Evolutionary conservation across 768 basidiomycete species (phyloP), one percentile per base, ranked within the genome.

Genomic region (Leucocoprinus sp.): DNA sequence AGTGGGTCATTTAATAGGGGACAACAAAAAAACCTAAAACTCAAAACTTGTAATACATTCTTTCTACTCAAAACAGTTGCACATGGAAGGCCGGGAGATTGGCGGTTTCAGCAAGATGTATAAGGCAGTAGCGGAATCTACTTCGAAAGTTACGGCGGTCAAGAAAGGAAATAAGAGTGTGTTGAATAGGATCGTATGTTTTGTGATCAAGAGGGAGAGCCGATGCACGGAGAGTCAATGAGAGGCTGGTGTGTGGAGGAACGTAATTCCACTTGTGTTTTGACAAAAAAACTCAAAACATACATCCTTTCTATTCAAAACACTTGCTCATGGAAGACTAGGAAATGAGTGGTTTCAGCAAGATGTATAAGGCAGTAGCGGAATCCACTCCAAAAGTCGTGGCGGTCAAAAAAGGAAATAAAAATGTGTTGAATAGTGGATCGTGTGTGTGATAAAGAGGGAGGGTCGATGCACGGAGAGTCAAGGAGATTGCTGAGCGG

Each of bases 201-300:
- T 76, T 54, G 87, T 95, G 22, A 93, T 87, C 80, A 51, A 68
- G 76, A 48, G 95, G 95, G 12, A 73, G 78, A 36, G 89, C 83
- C 11, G 82, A 95, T 62, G 86, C 91, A 0, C 69, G 71, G 46
- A 66, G 66, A 21, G 78, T 75, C 15, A 75, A 66, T 26, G 39
- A 48, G 9, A 17, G 18, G n/a, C 34, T 48, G 18, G 14, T 48
- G 7, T 41, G 23, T 23, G 21, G 38, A 6, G 22, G 15, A 21
- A 29, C 12, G 21, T 29, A 19, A 29, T 12, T 15, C 15, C 31
- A 26, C 5, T 39, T 27, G n/a, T n/a, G n/a, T n/a, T n/a, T n/a
- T n/a, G n/a, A n/a, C n/a, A n/a, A n/a, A n/a, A n/a, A n/a, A n/a
- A n/a, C n/a, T n/a, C n/a, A n/a, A n/a, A n/a, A n/a, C n/a, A n/a